Base-by-base conservation (phyloP, 441 rosid genomes). In the Adansonia grandidieri region DNA sequence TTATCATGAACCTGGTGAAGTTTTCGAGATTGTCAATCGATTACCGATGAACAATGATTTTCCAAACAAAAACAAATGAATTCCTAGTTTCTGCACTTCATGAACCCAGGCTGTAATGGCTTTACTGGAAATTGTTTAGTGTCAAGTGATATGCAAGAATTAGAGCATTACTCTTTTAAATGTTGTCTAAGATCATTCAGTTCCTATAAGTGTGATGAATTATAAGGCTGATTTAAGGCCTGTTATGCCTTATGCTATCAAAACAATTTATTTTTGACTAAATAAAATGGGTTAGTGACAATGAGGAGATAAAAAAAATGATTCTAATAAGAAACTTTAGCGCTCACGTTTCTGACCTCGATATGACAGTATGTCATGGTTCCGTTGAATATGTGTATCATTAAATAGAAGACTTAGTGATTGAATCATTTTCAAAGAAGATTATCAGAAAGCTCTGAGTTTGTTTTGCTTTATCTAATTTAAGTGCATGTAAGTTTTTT, bases 381-480 rank as follows among this genome's bases (percentile, higher is more conserved):
- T 69, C 42, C 1, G 1, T 11, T 69, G 22, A 11, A 11, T 47
- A 5, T 9, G n/a, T 20, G 47, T 11, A 69, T 53, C 24, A 53
- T 28, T 15, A 51, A 8, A 14, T 71, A 32, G 62, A 53, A 20
- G 13, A 11, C 47, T 69, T 66, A 22, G 13, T 47, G 40, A 10
- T 22, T 48, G 57, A 47, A 69, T 20, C 4, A 69, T 69, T 22
- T 69, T 47, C 2, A 1, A 42, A 10, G 56, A 45, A 20, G 19
- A 20, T 22, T 22, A 22, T 20, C 54, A 20, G 40, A 11, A 69
- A 2, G 73, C 11, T 69, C 6, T 2, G 7, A 69, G 19, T 69
- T 48, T 69, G n/a, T 69, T 69, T 57, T 13, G 57, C 22, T 71
- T 71, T 51, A 53, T 51, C 22, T 32, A 53, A 51, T 71, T 53